Evolutionary conservation across 495 filamentous ascomycete species (phyloP).

Genomic region (Glutinoglossum americanum): DNA sequence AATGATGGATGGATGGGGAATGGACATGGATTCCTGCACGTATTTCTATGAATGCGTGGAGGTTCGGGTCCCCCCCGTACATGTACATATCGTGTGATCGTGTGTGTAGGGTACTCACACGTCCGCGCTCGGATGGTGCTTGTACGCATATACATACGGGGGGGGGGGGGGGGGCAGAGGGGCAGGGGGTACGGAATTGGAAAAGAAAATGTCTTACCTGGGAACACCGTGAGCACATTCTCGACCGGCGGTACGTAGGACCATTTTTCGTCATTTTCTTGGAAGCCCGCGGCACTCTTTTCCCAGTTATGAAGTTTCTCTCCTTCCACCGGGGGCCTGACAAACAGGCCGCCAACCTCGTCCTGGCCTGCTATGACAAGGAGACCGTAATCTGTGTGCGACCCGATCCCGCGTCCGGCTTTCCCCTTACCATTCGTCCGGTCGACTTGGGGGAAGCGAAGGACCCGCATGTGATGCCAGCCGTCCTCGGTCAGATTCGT

Average conservation of each 20-base stretch:
- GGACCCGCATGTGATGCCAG: slow-evolving; percentile 21
- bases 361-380: slow-evolving; percentile 25
- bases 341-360: slow-evolving; percentile 23
- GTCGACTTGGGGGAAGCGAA: slow-evolving; percentile 20
- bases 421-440: slow-evolving; percentile 24
- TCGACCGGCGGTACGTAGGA: slow-evolving; percentile 21
- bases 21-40: no score
- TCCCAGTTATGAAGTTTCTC: slow-evolving; percentile 24
- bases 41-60: not conserved
- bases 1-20: no score
- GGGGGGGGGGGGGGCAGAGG: not conserved
- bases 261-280: slow-evolving; percentile 22
- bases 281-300: slow-evolving; percentile 20
- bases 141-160: not conserved
- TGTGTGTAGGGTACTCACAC: not conserved
- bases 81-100: not conserved
- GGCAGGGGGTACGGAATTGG: not conserved
- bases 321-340: slow-evolving; percentile 17
- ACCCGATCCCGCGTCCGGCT: slow-evolving; percentile 23
- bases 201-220: slow-evolving; percentile 13
- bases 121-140: not conserved
- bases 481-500: not conserved
- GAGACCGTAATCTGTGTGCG: slow-evolving; percentile 25
- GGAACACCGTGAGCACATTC: slow-evolving; percentile 22
- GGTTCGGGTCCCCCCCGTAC: no score